Conservation (phyloP, 768 basidiomycete species). For the Candolleomyces aberdarensis region DNA sequence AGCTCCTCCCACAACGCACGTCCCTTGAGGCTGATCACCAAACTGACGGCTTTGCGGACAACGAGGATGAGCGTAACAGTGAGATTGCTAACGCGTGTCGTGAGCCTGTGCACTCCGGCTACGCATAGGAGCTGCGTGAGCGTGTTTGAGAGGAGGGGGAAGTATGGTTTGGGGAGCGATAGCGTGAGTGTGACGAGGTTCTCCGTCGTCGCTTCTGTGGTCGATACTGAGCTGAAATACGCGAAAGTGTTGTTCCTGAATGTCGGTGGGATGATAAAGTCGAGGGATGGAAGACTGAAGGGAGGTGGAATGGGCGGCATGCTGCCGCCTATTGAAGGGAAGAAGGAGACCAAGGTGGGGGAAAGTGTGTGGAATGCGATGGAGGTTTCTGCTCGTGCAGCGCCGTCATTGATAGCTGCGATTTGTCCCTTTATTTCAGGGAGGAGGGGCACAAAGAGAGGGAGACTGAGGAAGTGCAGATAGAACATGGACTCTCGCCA, state of each 20-base stretch:
- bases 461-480: slow-evolving; percentile 76
- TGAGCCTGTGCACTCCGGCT: slow-evolving; percentile 83
- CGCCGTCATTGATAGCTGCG: slow-evolving; percentile 34
- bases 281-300: slow-evolving; percentile 27
- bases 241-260: slow-evolving; percentile 16
- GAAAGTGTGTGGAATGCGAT: slow-evolving; percentile 19
- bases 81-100: slow-evolving; percentile 68
- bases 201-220: not conserved
- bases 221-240: slow-evolving; percentile 18
- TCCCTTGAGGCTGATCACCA: slow-evolving; percentile 66
- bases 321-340: not conserved
- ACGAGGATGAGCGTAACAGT: slow-evolving; percentile 79
- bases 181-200: slow-evolving; percentile 23
- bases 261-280: slow-evolving; percentile 21
- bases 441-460: slow-evolving; percentile 67
- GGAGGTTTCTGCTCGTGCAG: slow-evolving; percentile 30
- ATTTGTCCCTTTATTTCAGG: slow-evolving; percentile 50
- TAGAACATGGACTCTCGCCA: slow-evolving; percentile 97
- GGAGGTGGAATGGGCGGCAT: slow-evolving; percentile 25
- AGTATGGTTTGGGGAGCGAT: slow-evolving; percentile 55
- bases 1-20: slow-evolving; percentile 25
- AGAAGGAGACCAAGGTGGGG: slow-evolving; percentile 11
- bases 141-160: slow-evolving; percentile 73
- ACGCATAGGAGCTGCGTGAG: slow-evolving; percentile 83
- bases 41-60: slow-evolving; percentile 76